Percentiles rank a stretch among this genome's conserved stretches.
phyloP scores from a whole-genome alignment of 805 yeast genomes.

The Schwanniomyces yamadae region DNA sequence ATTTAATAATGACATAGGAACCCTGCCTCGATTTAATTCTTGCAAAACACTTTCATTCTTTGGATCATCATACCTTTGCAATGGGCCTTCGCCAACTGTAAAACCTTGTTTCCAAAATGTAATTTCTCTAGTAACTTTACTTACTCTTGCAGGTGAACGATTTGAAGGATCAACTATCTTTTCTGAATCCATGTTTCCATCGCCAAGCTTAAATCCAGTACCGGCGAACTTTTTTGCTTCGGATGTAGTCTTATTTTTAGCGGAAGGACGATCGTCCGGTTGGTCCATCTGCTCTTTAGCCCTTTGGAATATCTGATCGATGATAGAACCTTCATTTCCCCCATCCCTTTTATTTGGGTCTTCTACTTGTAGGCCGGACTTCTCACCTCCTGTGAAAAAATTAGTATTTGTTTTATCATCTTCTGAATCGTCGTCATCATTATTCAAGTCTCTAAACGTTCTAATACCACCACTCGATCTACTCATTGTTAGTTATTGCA shows the following conservation, averaged over 20 bases:
- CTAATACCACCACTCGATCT: conserved; percentile 25
- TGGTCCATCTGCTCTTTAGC: conserved; percentile 50
- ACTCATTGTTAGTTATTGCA: neutral
- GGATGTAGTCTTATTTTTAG: conserved; percentile 22
- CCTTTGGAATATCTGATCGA: conserved; percentile 67
- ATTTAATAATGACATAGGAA: conserved; percentile 78
- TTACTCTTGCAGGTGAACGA: conserved; percentile 21
- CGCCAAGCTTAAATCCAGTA: conserved; percentile 54
- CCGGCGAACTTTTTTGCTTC: conserved; percentile 42
- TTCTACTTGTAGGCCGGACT: conserved; percentile 76
- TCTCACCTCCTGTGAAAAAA: conserved; percentile 69
- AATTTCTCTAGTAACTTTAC: conserved; percentile 71
- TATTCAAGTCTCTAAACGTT: conserved; percentile 40
- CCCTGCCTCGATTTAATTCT: conserved; percentile 85
- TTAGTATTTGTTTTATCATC: conserved; percentile 54
- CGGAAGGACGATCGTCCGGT: conserved; percentile 36
- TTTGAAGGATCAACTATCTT: conserved; percentile 31
- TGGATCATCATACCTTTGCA: conserved; percentile 89
- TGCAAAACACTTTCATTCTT: conserved; percentile 74
- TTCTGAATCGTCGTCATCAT: conserved; percentile 45
- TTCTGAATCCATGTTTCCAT: conserved; percentile 39
- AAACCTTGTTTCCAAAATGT: conserved; percentile 97
- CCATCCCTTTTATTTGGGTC: conserved; percentile 52
- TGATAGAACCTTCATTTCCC: conserved; percentile 43
- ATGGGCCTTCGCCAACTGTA: conserved; percentile 87